Conservation (phyloP, 1,284 basidiomycete genomes). For the Puccinia brachypodii region DNA sequence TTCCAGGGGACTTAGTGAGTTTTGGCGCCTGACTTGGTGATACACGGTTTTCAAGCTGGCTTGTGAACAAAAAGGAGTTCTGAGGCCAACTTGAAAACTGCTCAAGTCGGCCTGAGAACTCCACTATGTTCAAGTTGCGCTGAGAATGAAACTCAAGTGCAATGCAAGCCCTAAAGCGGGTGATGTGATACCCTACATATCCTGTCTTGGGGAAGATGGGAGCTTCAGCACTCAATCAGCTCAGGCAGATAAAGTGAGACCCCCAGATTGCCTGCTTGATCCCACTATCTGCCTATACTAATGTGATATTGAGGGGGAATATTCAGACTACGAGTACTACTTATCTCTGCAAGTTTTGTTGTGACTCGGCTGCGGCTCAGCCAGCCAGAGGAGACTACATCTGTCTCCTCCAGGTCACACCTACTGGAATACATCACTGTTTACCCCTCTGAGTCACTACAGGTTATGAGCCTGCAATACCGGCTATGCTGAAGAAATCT, state of each 20-base stretch:
- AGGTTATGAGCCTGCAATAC: too few species aligned
- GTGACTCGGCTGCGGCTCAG: too few species aligned
- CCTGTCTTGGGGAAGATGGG: conserved; percentile 77
- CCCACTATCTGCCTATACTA: not conserved
- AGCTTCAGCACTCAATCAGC: conserved; percentile 68
- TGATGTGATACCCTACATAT: conserved; percentile 95
- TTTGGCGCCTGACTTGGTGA: too few species aligned
- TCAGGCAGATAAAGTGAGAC: conserved; percentile 86
- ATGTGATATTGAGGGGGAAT: not conserved
- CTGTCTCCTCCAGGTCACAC: too few species aligned
- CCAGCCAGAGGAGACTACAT: too few species aligned
- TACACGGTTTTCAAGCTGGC: too few species aligned
- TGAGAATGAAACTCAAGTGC: conserved; percentile 84
- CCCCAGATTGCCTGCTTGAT: conserved; percentile 79
- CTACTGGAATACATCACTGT: too few species aligned
- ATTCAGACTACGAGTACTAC: conserved; percentile 84
- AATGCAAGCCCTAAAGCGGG: conserved; percentile 72
- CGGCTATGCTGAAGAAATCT: not conserved
- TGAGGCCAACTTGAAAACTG: too few species aligned
- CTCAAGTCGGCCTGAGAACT: too few species aligned
- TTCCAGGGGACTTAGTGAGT: too few species aligned
- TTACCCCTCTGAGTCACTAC: too few species aligned
- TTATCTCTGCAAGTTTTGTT: conserved; percentile 84
- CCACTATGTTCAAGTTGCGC: conserved; percentile 88
- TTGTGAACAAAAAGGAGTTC: too few species aligned